Percentiles rank a stretch among this genome's conserved stretches.
phyloP scores from a whole-genome alignment of 768 basidiomycete species.

The Hericium alpestre region DNA sequence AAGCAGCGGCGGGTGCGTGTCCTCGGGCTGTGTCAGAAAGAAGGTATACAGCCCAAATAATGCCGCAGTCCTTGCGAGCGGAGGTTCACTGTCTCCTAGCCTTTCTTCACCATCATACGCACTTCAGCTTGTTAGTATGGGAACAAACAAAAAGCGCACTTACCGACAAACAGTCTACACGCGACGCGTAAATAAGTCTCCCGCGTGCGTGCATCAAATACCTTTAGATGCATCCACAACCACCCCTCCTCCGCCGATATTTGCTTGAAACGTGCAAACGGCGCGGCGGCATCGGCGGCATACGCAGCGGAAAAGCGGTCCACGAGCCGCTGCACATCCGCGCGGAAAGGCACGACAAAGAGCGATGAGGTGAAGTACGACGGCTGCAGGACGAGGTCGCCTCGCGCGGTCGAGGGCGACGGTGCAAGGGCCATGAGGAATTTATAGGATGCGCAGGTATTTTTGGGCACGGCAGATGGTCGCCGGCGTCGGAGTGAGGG shows the following conservation, averaged over 20 bases:
- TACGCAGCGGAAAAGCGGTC: constrained; percentile 43
- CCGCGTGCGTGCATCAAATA: constrained; percentile 57
- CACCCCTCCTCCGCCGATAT: constrained; percentile 63
- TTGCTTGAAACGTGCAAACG: constrained; percentile 62
- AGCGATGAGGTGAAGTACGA: constrained; percentile 70
- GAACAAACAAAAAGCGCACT: constrained; percentile 10
- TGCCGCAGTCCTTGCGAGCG: constrained; percentile 46
- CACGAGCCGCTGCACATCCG: constrained; percentile 50
- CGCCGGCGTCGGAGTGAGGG: not conserved
- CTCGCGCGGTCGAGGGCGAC: constrained; percentile 47
- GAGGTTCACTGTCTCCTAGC: constrained; percentile 35
- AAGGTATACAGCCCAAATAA: constrained; percentile 66
- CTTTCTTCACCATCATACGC: constrained; percentile 34
- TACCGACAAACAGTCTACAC: constrained; percentile 59
- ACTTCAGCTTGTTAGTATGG: not conserved
- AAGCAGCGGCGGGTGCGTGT: constrained; percentile 40
- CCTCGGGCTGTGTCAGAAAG: constrained; percentile 54
- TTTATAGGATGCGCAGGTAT: not conserved
- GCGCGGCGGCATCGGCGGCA: constrained; percentile 23
- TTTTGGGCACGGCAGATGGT: not conserved
- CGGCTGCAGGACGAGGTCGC: constrained; percentile 59
- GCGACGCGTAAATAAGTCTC: constrained; percentile 51
- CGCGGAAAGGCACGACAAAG: constrained; percentile 53
- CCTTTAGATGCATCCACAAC: constrained; percentile 67
- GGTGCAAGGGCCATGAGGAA: constrained; percentile 33